Conservation (phyloP, 2,329 filamentous ascomycete species). For the Colletotrichum simmondsii region DNA sequence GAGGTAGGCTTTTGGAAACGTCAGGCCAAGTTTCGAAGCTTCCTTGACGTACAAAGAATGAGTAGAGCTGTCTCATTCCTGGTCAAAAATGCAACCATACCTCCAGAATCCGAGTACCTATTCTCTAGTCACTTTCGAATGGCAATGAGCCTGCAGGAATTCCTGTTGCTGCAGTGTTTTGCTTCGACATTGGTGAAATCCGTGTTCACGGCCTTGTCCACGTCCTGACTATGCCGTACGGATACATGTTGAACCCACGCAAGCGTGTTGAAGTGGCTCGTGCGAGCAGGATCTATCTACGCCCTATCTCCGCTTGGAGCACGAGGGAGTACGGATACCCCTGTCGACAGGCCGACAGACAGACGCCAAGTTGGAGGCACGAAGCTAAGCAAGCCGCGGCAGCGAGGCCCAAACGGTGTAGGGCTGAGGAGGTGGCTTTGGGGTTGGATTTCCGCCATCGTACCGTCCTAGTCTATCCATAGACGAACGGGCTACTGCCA, state of each 20-base stretch:
- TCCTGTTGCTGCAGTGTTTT: not conserved
- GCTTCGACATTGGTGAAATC: not conserved
- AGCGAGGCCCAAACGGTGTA: slow-evolving; percentile 29
- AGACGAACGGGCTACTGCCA: too few relatives aligned
- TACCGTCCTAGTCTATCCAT: not conserved
- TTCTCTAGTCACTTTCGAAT: not conserved
- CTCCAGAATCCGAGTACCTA: not conserved
- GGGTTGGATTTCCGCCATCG: slow-evolving; percentile 3
- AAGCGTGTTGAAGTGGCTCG: slow-evolving; percentile 3
- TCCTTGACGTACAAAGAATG: not conserved
- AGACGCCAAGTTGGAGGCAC: slow-evolving; percentile 27
- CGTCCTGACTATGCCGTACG: not conserved
- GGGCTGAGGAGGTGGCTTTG: slow-evolving; percentile 26
- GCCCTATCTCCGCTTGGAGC: slow-evolving; percentile 7
- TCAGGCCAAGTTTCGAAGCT: not conserved
- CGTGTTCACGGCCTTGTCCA: not conserved
- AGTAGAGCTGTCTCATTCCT: not conserved
- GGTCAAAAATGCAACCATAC: not conserved
- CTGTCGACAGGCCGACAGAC: not conserved
- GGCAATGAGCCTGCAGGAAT: too few relatives aligned
- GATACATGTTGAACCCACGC: too few relatives aligned
- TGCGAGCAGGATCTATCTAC: slow-evolving; percentile 21
- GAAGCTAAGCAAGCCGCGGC: slow-evolving; percentile 2
- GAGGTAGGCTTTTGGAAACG: not conserved
- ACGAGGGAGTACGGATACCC: slow-evolving; percentile 6